A percentile compares a stretch with the other conserved stretches of the same genome.
phyloP scores from a whole-genome alignment of 2,329 filamentous ascomycete genomes.

The Conoideocrella luteorostrata region DNA sequence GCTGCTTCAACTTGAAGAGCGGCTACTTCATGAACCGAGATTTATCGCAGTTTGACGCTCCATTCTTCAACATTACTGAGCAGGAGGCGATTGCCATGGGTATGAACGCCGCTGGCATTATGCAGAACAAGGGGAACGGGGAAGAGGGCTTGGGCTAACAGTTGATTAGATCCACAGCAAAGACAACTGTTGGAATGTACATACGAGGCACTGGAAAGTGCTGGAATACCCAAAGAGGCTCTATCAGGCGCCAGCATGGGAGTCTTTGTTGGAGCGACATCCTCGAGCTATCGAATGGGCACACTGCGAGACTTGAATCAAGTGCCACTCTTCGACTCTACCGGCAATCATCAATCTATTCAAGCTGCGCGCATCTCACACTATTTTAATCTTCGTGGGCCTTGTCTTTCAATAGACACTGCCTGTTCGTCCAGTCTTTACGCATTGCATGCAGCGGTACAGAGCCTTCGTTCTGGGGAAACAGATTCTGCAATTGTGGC shows the following conservation, averaged over 20 bases:
- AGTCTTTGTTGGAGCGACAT: constrained; percentile 42
- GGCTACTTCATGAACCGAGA: constrained; percentile 41
- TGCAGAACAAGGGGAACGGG: too few relatives aligned
- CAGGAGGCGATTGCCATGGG: constrained; percentile 44
- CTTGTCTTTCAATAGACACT: constrained; percentile 45
- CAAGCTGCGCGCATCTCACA: constrained; percentile 49
- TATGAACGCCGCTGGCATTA: too few relatives aligned
- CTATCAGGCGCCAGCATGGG: constrained; percentile 42
- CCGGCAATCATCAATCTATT: constrained; percentile 44
- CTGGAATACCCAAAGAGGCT: constrained; percentile 40
- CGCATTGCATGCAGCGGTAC: constrained; percentile 43
- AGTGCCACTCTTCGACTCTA: constrained; percentile 46
- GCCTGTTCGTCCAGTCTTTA: constrained; percentile 46
- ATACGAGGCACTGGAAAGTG: constrained; percentile 48
- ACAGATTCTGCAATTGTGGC: constrained; percentile 40
- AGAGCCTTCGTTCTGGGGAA: constrained; percentile 41
- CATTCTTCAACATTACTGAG: constrained; percentile 46
- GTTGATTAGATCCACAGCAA: constrained; percentile 41
- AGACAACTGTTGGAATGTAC: constrained; percentile 46
- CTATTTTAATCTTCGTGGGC: constrained; percentile 48
- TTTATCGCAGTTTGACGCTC: constrained; percentile 41
- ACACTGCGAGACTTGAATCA: constrained; percentile 37
- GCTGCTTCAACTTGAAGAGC: constrained; percentile 29
- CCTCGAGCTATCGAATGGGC: constrained; percentile 42
- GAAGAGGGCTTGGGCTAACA: too few relatives aligned